Base-by-base conservation (phyloP, 371 early-diverging fungal species). In the Rhizopus delemar region DNA sequence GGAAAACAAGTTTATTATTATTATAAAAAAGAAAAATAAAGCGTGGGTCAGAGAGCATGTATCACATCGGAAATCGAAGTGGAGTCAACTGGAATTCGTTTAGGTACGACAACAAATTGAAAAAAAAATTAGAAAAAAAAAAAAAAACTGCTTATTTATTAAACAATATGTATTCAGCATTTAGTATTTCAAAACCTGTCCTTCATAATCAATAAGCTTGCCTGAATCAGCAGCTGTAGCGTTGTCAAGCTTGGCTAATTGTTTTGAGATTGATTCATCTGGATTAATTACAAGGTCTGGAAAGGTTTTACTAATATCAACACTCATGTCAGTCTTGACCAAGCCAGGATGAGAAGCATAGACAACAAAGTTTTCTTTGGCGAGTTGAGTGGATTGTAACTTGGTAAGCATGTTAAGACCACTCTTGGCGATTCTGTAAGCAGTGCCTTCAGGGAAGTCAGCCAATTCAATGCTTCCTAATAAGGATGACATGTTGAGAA, bases 271-370 rank as follows among this genome's bases (percentile, higher is more conserved):
- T 2, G 66, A 66, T 12, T 53, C 54, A 3, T 51, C 39, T 3
- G 53, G 16, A 11, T 39, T 34, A 28, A 54, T 13, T 3, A 49
- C 39, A 16, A 63, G 66, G 1, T 54, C 6, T 1, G 15, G 38
- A 31, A 60, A 22, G 22, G 2, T 0, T 22, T 22, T 22, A 22
- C 22, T 22, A 22, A 22, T 22, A 22, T 2, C 22, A 22, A 22
- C 63, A 41, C 70, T 66, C 60, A 69, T 56, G 11, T 65, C 66
- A 7, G 70, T 69, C 11, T 38, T 13, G 0, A 55, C 59, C 70
- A 66, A 69, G 3, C 70, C 70, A 31, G 70, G 70, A 35, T 62
- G 60, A 38, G 60, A 43, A 5, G 63, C 45, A 36, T 59, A 62
- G 8, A 70, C 57, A 45, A 59, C 41, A 28, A 70, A 52, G 33